A percentile compares a stretch with the other conserved stretches of the same genome.
phyloP scores from a whole-genome alignment of 345 rosid species.

The Hibiscus tridactylites region DNA sequence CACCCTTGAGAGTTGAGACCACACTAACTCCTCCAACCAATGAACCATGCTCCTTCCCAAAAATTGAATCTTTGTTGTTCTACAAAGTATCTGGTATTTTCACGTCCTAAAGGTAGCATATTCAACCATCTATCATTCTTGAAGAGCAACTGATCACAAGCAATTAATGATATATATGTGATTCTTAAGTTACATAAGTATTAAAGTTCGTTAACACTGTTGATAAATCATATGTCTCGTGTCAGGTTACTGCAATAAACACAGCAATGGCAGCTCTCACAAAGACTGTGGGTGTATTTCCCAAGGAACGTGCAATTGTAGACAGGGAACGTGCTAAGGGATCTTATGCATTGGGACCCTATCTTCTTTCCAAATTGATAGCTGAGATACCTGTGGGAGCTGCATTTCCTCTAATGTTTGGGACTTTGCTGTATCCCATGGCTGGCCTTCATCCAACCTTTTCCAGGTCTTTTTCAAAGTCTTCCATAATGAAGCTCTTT shows the following conservation, averaged over 20 bases:
- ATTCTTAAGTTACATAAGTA: neutral
- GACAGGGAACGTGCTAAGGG: slow-evolving; percentile 93
- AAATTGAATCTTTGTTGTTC: neutral
- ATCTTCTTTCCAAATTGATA: slow-evolving; percentile 82
- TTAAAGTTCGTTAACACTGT: neutral
- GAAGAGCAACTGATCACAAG: neutral
- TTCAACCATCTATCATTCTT: neutral
- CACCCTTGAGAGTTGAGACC: neutral
- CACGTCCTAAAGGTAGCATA: neutral
- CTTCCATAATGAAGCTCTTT: neutral
- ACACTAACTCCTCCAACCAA: neutral
- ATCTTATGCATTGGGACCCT: slow-evolving; percentile 81
- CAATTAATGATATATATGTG: neutral
- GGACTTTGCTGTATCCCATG: slow-evolving; percentile 91
- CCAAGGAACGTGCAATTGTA: slow-evolving; percentile 91
- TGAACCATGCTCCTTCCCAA: neutral
- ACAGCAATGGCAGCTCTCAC: slow-evolving; percentile 99
- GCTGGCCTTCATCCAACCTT: slow-evolving; percentile 80
- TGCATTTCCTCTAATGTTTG: slow-evolving; percentile 91
- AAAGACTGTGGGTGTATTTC: slow-evolving; percentile 92
- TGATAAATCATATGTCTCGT: neutral
- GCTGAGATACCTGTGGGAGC: slow-evolving; percentile 96
- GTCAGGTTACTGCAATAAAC: slow-evolving; percentile 91
- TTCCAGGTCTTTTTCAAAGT: slow-evolving; percentile 44
- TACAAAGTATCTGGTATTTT: neutral